Evolutionary conservation across 176 grass and related monocot species (phyloP).

Genomic region (Chloris gayana): DNA sequence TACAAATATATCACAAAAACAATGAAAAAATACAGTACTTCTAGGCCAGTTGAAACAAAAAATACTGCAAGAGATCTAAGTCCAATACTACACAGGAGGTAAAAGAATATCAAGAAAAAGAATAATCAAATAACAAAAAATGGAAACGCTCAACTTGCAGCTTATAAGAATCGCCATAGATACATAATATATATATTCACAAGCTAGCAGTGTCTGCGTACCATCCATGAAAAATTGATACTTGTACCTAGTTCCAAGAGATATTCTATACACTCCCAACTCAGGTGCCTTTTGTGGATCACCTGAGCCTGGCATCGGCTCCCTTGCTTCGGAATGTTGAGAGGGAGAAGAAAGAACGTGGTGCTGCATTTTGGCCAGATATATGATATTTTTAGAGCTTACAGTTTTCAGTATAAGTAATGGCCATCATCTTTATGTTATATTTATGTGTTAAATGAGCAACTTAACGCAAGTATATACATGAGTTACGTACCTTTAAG

Average conservation of each 20-base stretch:
- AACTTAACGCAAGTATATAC: conserved; percentile 29
- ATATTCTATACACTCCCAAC: conserved; percentile 50
- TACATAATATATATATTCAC: conserved; percentile 59
- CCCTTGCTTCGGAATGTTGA: conserved; percentile 90
- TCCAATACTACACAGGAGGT: conserved; percentile 52
- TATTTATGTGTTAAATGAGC: conserved; percentile 25
- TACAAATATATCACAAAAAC: no score
- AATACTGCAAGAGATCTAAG: background rate
- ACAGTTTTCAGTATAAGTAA: no score
- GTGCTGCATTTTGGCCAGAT: conserved; percentile 58
- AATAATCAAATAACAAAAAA: conserved; percentile 51
- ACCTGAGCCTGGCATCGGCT: conserved; percentile 86
- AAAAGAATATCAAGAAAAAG: conserved; percentile 42
- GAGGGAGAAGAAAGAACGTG: conserved; percentile 94
- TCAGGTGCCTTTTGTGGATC: conserved; percentile 40
- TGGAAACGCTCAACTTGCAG: conserved; percentile 48
- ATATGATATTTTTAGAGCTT: conserved; percentile 41
- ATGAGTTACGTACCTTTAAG: conserved; percentile 67
- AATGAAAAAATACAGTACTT: no score
- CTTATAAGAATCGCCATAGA: conserved; percentile 65
- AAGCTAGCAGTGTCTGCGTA: conserved; percentile 47
- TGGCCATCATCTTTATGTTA: no score
- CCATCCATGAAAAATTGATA: conserved; percentile 60
- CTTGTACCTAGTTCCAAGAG: conserved; percentile 37
- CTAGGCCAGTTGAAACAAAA: no score